A percentile compares a stretch with the other conserved stretches of the same genome.
These are phyloP conservation scores for Penicillium waksmanii DNA, from an alignment of 495 filamentous ascomycete species.

Conservation along the genomic window DNA sequence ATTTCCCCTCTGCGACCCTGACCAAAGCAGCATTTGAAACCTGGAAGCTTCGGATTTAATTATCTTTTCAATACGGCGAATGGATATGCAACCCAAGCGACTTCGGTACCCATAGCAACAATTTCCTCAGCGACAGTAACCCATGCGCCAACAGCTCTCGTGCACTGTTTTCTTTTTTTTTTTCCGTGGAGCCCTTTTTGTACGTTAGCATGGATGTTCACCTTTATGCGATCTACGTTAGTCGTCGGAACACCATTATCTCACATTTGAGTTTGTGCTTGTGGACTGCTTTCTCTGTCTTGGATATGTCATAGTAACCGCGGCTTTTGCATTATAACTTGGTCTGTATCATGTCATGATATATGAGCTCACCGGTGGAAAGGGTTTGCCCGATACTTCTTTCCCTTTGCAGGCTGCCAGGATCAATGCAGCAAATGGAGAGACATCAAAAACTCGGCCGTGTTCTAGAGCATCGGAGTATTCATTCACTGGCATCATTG, in stretches of 20 bases:
- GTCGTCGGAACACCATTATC: not conserved
- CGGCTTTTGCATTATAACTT: not conserved
- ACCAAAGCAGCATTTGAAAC: not conserved
- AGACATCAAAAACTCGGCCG: constrained; percentile 25
- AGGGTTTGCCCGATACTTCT: constrained; percentile 15
- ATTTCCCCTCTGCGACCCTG: not conserved
- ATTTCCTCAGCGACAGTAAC: not conserved
- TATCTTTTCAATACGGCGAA: not conserved
- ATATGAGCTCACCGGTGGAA: constrained; percentile 17
- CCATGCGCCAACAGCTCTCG: not conserved
- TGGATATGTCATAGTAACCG: not conserved
- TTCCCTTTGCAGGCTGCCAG: constrained; percentile 37
- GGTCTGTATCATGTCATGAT: not conserved
- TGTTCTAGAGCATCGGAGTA: constrained; percentile 32
- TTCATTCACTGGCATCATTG: constrained; percentile 36
- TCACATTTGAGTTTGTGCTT: no score
- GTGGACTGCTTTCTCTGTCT: no score
- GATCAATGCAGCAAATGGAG: constrained; percentile 29
- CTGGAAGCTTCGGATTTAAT: not conserved
- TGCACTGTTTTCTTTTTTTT: not conserved
- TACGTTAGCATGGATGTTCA: not conserved
- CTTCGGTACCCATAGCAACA: not conserved
- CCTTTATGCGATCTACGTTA: not conserved
- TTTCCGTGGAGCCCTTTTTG: not conserved
- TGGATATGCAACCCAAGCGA: constrained; percentile 1